Evolutionary conservation across 2,329 filamentous ascomycete genomes (phyloP), one percentile per base, ranked within the genome.

Genomic region (Corinectria fuckeliana): DNA sequence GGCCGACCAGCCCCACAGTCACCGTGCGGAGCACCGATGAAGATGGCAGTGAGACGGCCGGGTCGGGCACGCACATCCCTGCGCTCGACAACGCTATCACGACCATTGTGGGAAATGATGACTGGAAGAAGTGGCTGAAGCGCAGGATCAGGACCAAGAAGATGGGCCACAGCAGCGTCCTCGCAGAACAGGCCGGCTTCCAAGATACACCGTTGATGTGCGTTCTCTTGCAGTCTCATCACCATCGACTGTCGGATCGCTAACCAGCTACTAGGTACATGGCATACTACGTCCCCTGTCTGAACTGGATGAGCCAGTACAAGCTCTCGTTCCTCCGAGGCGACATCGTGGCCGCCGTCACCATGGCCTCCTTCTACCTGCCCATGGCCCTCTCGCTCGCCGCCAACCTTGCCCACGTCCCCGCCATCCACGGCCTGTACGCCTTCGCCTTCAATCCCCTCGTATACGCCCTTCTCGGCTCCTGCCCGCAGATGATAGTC

Each of bases 341-440:
- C 47, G 95, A 99, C 75, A 78, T 98, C 16, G 82, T 96, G 13
- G 90, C 94, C 8, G 93, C 94, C 48, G 75, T 98, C 63, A 98
- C 95, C n/a, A 90, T 99, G 80, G 92, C 94, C n/a, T 97, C 93
- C 23, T 95, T 99, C 79, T 99, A 99, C 75, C 90, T 99, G 34
- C 95, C 95, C 50, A 97, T 99, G 93, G 91, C 93, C 0, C 85
- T 99, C 13, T 98, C 95, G 0, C 90, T 96, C 64, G 93, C 95
- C 55, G 88, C 92, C 38, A 98, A 98, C 72, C 87, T 99, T 39
- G 93, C 91, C 5, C 95, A 98, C 73, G 88, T 97, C 2, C 93
- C 94, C 8, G 91, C 95, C 0, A 93, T 98, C 70, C 94, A 97
- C 71, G 95, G 95, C 1, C 83, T 99, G 3, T 99, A 98, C 77